A percentile compares a stretch with the other conserved stretches of the same genome.
phyloP scores from a whole-genome alignment of 441 rosid species.

The Gossypium gossypioides region DNA sequence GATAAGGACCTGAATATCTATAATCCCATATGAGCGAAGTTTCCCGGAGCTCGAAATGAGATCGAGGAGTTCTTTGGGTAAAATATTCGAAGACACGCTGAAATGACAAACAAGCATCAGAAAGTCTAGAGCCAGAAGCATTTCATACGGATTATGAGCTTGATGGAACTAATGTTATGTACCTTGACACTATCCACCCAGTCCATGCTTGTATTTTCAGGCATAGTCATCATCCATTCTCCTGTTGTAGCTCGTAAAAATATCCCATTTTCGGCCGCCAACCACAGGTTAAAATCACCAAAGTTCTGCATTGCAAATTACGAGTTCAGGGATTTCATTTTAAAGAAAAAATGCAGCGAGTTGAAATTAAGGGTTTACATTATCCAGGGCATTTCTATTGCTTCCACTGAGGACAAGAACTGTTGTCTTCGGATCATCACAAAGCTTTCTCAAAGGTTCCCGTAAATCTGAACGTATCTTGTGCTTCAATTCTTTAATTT shows the following conservation, averaged over 20 bases:
- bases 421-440: slow-evolving; percentile 46
- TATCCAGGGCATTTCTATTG: slow-evolving; percentile 50
- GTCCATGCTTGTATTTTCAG: slow-evolving; percentile 65
- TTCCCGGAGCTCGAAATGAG: slow-evolving; percentile 62
- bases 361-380: slow-evolving; percentile 26
- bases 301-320: slow-evolving; percentile 42
- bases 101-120: slow-evolving; percentile 33
- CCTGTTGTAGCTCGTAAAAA: slow-evolving; percentile 48
- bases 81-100: slow-evolving; percentile 78
- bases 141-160: slow-evolving; percentile 1
- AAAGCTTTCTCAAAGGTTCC: slow-evolving; percentile 45
- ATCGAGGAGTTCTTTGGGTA: slow-evolving; percentile 69
- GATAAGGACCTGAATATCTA: slow-evolving; percentile 56
- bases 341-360: background rate
- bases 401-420: slow-evolving; percentile 65
- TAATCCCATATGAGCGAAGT: slow-evolving; percentile 23
- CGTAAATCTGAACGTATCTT: slow-evolving; percentile 46
- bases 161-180: slow-evolving; percentile 7
- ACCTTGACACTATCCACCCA: slow-evolving; percentile 85
- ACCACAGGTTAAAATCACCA: slow-evolving; percentile 56
- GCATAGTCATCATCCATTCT: slow-evolving; percentile 87
- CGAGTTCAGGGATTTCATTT: slow-evolving; percentile 3
- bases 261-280: slow-evolving; percentile 87
- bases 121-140: slow-evolving; percentile 20
- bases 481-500: slow-evolving; percentile 61